phyloP scores from a whole-genome alignment of 2,329 filamentous ascomycete genomes.

The Zymoseptoria crescenta region DNA sequence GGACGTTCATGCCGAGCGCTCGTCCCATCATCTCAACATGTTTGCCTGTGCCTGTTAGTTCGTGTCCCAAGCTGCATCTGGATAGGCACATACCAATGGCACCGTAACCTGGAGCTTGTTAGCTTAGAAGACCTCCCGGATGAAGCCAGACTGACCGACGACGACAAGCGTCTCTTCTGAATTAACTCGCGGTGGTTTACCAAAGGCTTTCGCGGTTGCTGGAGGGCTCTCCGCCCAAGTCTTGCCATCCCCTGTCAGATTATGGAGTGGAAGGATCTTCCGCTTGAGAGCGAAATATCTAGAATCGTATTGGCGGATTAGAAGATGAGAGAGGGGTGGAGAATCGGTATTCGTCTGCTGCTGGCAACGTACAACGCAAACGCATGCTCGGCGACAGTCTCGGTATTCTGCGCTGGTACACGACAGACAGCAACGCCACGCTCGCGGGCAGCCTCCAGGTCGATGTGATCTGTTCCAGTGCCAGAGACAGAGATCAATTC shows the following conservation, averaged over 20 bases:
- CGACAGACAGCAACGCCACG: slow-evolving; percentile 41
- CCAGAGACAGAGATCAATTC: slow-evolving; percentile 40
- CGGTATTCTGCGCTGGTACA: slow-evolving; percentile 40
- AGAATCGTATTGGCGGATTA: background rate
- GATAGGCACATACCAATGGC: background rate
- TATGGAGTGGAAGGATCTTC: slow-evolving; percentile 33
- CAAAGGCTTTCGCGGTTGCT: slow-evolving; percentile 27
- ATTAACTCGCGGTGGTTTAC: slow-evolving; percentile 37
- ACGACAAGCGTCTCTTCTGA: slow-evolving; percentile 44
- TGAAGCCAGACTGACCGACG: slow-evolving; percentile 29
- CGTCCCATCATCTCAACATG: slow-evolving; percentile 38
- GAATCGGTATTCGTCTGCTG: background rate
- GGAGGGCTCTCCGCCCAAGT: slow-evolving; percentile 31
- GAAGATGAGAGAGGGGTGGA: background rate
- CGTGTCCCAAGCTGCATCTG: background rate
- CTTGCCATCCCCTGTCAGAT: slow-evolving; percentile 27
- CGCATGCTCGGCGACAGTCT: slow-evolving; percentile 44
- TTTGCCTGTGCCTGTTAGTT: slow-evolving; percentile 28
- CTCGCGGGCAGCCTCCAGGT: slow-evolving; percentile 36
- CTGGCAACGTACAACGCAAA: slow-evolving; percentile 36
- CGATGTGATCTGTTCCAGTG: slow-evolving; percentile 42
- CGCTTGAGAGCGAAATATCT: slow-evolving; percentile 37
- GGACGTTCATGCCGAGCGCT: slow-evolving; percentile 42
- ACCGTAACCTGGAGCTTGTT: background rate
- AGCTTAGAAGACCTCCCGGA: background rate